Evolutionary conservation across 2,329 filamentous ascomycete species (phyloP).

Genomic region (Colletotrichum musae): DNA sequence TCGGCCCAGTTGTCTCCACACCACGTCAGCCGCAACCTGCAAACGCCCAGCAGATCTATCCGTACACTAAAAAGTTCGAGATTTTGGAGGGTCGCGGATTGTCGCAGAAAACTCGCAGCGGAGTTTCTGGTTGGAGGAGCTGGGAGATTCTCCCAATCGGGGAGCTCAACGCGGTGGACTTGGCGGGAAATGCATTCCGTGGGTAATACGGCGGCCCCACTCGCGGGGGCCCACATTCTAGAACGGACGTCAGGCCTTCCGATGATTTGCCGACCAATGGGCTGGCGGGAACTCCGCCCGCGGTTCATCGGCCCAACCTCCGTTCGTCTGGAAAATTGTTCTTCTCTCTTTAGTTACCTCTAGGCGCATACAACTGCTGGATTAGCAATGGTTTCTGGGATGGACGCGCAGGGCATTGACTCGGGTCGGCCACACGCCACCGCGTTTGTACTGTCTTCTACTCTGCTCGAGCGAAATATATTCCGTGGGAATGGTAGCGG

Average conservation of each 20-base stretch:
- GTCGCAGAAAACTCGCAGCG: not conserved
- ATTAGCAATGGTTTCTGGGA: not conserved
- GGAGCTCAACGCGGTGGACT: not conserved
- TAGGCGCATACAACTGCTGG: constrained; percentile 10
- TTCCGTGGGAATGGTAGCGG: not conserved
- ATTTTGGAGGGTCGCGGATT: not conserved
- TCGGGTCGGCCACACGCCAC: not conserved
- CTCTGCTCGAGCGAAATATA: constrained; percentile 1
- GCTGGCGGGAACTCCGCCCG: not conserved
- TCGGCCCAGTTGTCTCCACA: not conserved
- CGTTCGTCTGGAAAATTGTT: constrained; percentile 2
- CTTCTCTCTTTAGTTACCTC: not conserved
- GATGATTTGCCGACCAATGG: constrained; percentile 16
- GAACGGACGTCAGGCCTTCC: not conserved
- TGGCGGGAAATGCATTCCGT: constrained; percentile 17
- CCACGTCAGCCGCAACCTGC: not conserved
- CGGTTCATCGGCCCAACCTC: constrained; percentile 3
- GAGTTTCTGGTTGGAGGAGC: not conserved
- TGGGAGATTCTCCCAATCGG: constrained; percentile 16
- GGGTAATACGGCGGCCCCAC: not conserved
- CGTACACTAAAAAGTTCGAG: not conserved
- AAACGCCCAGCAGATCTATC: too few species aligned
- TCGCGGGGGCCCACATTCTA: not conserved
- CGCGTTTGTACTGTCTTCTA: not conserved
- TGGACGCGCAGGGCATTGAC: not conserved